These are phyloP conservation scores for Trichoderma hamatum DNA, from an alignment of 2,329 filamentous ascomycete species.

Conservation along the genomic window DNA sequence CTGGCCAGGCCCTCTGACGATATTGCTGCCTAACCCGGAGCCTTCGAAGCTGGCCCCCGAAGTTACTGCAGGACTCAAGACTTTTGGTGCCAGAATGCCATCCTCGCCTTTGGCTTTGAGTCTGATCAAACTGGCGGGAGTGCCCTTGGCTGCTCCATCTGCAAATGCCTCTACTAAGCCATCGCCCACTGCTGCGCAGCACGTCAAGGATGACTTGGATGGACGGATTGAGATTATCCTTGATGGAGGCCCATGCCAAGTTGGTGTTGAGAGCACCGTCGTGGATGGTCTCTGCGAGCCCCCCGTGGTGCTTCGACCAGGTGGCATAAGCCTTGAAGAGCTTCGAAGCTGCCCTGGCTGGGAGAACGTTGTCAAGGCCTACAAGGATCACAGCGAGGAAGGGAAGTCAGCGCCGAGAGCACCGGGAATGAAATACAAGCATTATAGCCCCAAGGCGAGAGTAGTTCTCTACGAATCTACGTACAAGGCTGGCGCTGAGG, in stretches of 20 bases:
- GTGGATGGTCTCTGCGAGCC: slow-evolving; percentile 85
- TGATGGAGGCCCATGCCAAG: slow-evolving; percentile 81
- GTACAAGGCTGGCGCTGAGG: slow-evolving; percentile 40
- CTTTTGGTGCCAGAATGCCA: slow-evolving; percentile 91
- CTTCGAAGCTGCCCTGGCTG: slow-evolving; percentile 75
- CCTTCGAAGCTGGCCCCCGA: slow-evolving; percentile 77
- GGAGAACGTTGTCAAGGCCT: slow-evolving; percentile 76
- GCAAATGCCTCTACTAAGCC: slow-evolving; percentile 94
- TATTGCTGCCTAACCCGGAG: slow-evolving; percentile 78
- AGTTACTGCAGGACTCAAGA: slow-evolving; percentile 81
- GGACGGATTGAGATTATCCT: slow-evolving; percentile 84
- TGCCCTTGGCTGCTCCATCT: slow-evolving; percentile 86
- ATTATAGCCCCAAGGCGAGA: slow-evolving; percentile 88
- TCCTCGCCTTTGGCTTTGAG: slow-evolving; percentile 80
- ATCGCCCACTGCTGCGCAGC: slow-evolving; percentile 85
- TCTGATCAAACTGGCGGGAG: slow-evolving; percentile 77
- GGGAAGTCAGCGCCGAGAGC: slow-evolving; percentile 72
- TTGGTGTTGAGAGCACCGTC: slow-evolving; percentile 96
- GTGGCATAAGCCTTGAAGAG: slow-evolving; percentile 82
- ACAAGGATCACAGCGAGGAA: slow-evolving; percentile 73
- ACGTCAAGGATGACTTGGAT: slow-evolving; percentile 82
- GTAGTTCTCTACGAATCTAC: slow-evolving; percentile 78
- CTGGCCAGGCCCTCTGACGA: slow-evolving; percentile 94
- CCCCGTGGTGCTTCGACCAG: slow-evolving; percentile 81
- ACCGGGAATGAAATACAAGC: slow-evolving; percentile 98